Evolutionary conservation across 2,329 filamentous ascomycete genomes (phyloP).

Genomic region (Scortechinia acanthostroma): DNA sequence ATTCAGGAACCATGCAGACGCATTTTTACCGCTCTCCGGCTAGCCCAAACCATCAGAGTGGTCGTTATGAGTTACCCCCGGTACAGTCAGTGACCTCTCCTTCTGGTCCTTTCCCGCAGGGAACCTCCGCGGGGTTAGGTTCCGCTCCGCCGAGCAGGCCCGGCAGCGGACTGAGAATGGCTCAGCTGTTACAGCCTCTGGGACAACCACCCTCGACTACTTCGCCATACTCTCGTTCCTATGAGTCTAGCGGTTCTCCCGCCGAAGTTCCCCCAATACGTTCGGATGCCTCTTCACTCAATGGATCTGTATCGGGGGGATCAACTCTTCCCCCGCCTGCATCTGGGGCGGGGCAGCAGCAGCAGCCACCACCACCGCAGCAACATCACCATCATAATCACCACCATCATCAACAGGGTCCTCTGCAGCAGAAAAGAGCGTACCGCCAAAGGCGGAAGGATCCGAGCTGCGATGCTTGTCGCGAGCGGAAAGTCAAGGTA

Average conservation of each 20-base stretch:
- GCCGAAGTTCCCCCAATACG: neutral
- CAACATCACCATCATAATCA: neutral
- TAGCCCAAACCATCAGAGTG: no score
- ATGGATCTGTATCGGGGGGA: no score
- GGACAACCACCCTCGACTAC: constrained; percentile 9
- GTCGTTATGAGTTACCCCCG: neutral
- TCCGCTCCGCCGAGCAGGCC: constrained; percentile 26
- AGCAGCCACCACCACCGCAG: neutral
- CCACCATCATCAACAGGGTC: neutral
- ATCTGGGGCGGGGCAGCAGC: no score
- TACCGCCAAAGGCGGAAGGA: constrained; percentile 94
- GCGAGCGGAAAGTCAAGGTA: constrained; percentile 63
- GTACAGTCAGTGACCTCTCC: constrained; percentile 13
- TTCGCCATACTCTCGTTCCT: neutral
- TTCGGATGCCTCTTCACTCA: no score
- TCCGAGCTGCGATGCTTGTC: constrained; percentile 70
- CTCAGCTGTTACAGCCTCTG: constrained; percentile 26
- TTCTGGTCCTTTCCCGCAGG: constrained; percentile 13
- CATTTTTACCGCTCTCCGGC: no score
- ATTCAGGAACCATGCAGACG: no score
- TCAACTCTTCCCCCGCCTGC: no score
- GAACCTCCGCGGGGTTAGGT: constrained; percentile 14
- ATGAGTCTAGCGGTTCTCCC: neutral
- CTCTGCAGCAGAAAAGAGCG: constrained; percentile 63
- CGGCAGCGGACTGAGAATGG: constrained; percentile 26